Conservation (phyloP, 1,139 yeast genomes). For the Ogataea hybrid region DNA sequence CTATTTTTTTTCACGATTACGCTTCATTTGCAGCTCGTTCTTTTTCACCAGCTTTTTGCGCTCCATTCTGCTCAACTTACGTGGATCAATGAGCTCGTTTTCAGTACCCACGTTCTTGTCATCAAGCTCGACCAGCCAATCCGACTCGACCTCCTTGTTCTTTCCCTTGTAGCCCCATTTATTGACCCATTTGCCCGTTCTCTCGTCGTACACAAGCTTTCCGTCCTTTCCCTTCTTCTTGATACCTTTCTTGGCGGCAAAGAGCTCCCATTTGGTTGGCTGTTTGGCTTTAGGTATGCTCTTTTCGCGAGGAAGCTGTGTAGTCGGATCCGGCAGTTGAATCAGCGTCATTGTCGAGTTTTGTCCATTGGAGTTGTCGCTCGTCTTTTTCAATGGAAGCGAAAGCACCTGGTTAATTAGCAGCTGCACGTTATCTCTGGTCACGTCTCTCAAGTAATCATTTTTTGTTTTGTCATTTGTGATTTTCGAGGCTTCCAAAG, state of each 20-base stretch:
- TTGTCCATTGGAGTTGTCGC: slow-evolving; percentile 61
- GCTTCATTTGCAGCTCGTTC: slow-evolving; percentile 83
- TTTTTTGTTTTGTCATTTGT: slow-evolving; percentile 56
- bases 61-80: slow-evolving; percentile 75
- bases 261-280: slow-evolving; percentile 94
- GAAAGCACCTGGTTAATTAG: slow-evolving; percentile 87
- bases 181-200: slow-evolving; percentile 90
- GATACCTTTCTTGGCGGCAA: slow-evolving; percentile 95
- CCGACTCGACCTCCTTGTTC: slow-evolving; percentile 81
- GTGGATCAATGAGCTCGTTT: slow-evolving; percentile 82
- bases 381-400: slow-evolving; percentile 84
- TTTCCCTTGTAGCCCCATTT: slow-evolving; percentile 98
- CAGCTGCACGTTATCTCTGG: slow-evolving; percentile 92
- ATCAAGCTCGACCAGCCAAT: slow-evolving; percentile 95
- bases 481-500: slow-evolving; percentile 61
- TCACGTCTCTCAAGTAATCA: slow-evolving; percentile 57
- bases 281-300: slow-evolving; percentile 91
- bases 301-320: slow-evolving; percentile 90
- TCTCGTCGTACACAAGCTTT: slow-evolving; percentile 88
- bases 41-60: slow-evolving; percentile 84
- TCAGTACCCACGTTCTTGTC: slow-evolving; percentile 64
- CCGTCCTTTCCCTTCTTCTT: slow-evolving; percentile 88
- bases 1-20: slow-evolving; percentile 42
- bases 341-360: slow-evolving; percentile 79
- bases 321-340: slow-evolving; percentile 79